phyloP scores from a whole-genome alignment of 495 filamentous ascomycete species.

The Evernia prunastri region DNA sequence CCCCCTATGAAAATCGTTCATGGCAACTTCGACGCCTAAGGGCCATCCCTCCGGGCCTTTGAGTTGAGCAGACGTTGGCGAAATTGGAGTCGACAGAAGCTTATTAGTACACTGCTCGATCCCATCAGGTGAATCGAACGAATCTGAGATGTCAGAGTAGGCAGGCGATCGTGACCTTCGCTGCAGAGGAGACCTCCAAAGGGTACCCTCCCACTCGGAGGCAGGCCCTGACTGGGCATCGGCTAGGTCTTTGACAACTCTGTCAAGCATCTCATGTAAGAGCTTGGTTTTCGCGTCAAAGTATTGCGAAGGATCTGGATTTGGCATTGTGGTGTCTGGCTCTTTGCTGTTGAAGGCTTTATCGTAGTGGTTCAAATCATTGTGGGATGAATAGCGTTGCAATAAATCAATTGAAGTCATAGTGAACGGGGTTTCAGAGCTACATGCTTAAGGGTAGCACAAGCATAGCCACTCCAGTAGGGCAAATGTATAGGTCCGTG shows the following conservation, averaged over 20 bases:
- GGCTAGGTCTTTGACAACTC: not conserved
- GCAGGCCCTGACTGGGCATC: not conserved
- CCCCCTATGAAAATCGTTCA: conserved; percentile 4
- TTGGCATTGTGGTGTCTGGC: not conserved
- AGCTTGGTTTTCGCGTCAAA: not conserved
- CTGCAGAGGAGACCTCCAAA: not conserved
- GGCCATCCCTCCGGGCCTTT: conserved; percentile 6
- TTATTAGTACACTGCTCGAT: not conserved
- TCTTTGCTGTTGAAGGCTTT: not conserved
- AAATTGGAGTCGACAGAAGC: not conserved
- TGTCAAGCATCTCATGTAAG: not conserved
- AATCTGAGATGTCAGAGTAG: conserved; percentile 3
- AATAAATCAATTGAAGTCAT: conserved; percentile 1
- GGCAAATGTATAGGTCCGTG: not conserved
- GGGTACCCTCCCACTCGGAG: not conserved
- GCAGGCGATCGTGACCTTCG: not conserved
- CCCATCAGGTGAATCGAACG: not conserved
- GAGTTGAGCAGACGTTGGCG: not conserved
- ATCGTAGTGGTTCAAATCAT: not conserved
- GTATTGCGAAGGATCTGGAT: not conserved
- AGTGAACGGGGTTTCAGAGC: not conserved
- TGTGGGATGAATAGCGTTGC: not conserved
- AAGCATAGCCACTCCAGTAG: not conserved
- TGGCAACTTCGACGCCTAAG: conserved; percentile 6
- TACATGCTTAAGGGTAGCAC: not conserved